Percentiles rank a stretch among this genome's conserved stretches.
These are phyloP conservation scores for Monoraphidium neglectum DNA, from an alignment of 139 green algal genomes.

Conservation along the genomic window DNA sequence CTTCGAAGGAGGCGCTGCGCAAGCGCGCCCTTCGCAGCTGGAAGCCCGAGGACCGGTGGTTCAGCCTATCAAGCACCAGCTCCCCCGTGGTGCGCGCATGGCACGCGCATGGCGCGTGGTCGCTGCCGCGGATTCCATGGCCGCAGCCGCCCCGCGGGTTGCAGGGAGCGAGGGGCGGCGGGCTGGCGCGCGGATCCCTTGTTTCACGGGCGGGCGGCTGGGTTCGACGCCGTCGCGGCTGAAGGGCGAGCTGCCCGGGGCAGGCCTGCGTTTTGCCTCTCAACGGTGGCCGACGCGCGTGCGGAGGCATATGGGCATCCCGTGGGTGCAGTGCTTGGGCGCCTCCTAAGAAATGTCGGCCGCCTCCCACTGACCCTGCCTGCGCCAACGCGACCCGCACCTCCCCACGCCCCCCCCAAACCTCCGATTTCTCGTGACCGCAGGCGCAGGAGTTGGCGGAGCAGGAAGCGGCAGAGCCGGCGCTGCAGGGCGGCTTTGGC, in stretches of 20 bases:
- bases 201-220: too few relatives aligned
- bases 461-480: constrained; percentile 30
- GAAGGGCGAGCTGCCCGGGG: too few relatives aligned
- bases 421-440: background rate
- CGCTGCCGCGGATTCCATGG: background rate
- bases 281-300: too few relatives aligned
- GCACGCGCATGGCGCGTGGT: background rate
- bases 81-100: constrained; percentile 57
- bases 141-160: background rate
- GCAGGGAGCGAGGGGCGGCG: too few relatives aligned
- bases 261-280: too few relatives aligned
- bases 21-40: constrained; percentile 61
- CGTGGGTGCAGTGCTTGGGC: constrained; percentile 4
- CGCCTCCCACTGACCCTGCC: background rate
- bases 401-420: background rate
- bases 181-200: too few relatives aligned
- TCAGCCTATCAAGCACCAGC: constrained; percentile 72
- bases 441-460: constrained; percentile 39
- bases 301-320: too few relatives aligned
- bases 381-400: background rate
- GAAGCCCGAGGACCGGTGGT: constrained; percentile 70
- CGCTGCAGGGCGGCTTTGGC: constrained; percentile 29
- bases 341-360: background rate
- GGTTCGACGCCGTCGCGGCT: too few relatives aligned
- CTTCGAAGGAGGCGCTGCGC: constrained; percentile 64